These are phyloP conservation scores for Entomortierella lignicola DNA, from an alignment of 192 early-diverging fungal species.

Conservation along the genomic window DNA sequence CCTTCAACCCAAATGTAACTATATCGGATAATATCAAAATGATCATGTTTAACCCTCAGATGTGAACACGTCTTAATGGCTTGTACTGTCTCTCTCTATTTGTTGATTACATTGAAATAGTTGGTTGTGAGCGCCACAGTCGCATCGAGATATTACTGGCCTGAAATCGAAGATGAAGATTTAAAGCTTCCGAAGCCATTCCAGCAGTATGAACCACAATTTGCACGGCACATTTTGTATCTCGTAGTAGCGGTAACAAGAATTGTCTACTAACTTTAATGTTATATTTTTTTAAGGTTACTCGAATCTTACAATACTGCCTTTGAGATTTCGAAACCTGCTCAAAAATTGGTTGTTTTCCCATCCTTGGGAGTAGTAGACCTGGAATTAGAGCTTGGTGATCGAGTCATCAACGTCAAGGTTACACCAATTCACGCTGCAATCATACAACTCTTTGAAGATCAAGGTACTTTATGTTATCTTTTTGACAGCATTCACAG, in stretches of 20 bases:
- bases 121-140: slow-evolving; percentile 57
- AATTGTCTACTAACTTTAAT: background rate
- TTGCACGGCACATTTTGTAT: no score
- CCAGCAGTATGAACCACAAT: slow-evolving; percentile 25
- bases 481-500: background rate
- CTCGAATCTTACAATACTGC: slow-evolving; percentile 57
- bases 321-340: slow-evolving; percentile 66
- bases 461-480: slow-evolving; percentile 34
- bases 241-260: no score
- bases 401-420: slow-evolving; percentile 56
- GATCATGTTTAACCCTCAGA: background rate
- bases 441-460: slow-evolving; percentile 55
- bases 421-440: slow-evolving; percentile 70
- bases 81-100: no score
- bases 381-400: slow-evolving; percentile 66
- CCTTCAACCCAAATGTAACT: slow-evolving; percentile 35
- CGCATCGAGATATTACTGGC: slow-evolving; percentile 78
- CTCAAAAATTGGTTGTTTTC: slow-evolving; percentile 69
- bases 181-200: slow-evolving; percentile 58
- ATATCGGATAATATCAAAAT: background rate
- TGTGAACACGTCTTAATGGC: no score
- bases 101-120: slow-evolving; percentile 10
- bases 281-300: slow-evolving; percentile 18
- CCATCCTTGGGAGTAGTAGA: slow-evolving; percentile 64
- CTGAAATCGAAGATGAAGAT: slow-evolving; percentile 43